Base-by-base conservation (phyloP, 495 filamentous ascomycete genomes). In the Xylaria grammica region DNA sequence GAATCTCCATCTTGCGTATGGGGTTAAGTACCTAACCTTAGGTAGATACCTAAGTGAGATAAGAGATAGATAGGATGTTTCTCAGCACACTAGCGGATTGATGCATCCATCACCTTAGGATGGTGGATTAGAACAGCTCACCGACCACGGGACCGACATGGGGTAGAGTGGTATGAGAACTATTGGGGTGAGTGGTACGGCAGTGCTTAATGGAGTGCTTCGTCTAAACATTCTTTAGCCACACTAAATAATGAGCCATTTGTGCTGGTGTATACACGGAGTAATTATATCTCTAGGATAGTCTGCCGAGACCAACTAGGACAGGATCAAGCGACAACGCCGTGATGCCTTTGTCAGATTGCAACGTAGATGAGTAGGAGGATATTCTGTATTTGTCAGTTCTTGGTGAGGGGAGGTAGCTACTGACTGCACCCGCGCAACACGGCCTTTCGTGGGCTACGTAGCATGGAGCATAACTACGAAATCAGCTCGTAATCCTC, bases 291-390 rank as follows among this genome's bases (percentile, higher is more conserved):
- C 32, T 5, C 32, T 36, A 11, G 32, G 32, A 11, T 36, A 36
- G 11, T 36, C 11, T 36, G 11, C 32, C 32, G 4, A 11, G 32
- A 11, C 13, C 17, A 42, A 15, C 40, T 17, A 6, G 8, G 15
- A 3, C 15, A 17, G 34, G 40, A 42, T 42, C 40, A 6, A 9
- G 40, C 40, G 17, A 42, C 6, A 10, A 58, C 45, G 54, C 40
- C 40, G 54, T 45, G 54, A 38, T 29, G 26, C 38, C 17, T 30
- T 44, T 13, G 54, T 58, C 54, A 45, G 54, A 58, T 58, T 58
- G 54, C 32, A 58, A 58, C 54, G 45, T 45, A 8, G 38, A 44
- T 19, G 30, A 32, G 22, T 57, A 29, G 22, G 9, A 29, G 38
- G 2, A 1, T 11, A 11, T 45, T 19, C 38, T 29, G 22, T 5